Base-by-base conservation (phyloP, 768 basidiomycete species). In the Thelephora ganbajun region DNA sequence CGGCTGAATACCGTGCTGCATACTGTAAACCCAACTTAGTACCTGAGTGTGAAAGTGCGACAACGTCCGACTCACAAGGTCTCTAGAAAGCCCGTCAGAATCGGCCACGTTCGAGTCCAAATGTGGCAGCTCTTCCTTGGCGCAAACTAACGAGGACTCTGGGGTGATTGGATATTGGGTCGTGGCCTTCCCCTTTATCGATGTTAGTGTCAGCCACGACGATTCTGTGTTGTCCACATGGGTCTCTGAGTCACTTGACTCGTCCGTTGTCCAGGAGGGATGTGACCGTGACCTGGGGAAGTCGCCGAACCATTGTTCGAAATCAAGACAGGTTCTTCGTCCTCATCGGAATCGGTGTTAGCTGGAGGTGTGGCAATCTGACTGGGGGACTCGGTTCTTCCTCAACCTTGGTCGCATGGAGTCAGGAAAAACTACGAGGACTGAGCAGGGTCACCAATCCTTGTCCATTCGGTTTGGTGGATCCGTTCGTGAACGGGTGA, bases 361-460 rank as follows among this genome's bases (percentile, higher is more conserved):
- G 48, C 48, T 18, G 44, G 45, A 16, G 48, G 35, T 9, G 47
- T 42, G 14, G 50, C 43, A 2, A 47, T 47, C 34, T n/a, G 41
- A 35, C 41, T 23, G 43, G 58, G 58, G 11, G 63, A 66, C 43
- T 59, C 61, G 51, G 63, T 67, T 45, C 59, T 69, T 50, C 56
- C 68, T 51, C 41, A 51, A 44, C 30, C 60, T 36, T 22, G 58
- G 55, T 19, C 60, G 54, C 16, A 53, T 57, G 43, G 80, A 79
- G 57, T 84, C 83, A 73, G 2, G 76, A 77, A 16, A 81, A 67
- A 52, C 80, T 83, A 13, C 83, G 69, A 11, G 85, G 85, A 60
- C 81, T 84, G 0, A 83, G 83, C 0, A 83, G 84, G 0, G 83
- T 83, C 9, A 80, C 2, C n/a, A n/a, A n/a, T n/a, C n/a, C n/a